Base-by-base conservation (phyloP, 805 yeast genomes). In the Yamadazyma laniorum region DNA sequence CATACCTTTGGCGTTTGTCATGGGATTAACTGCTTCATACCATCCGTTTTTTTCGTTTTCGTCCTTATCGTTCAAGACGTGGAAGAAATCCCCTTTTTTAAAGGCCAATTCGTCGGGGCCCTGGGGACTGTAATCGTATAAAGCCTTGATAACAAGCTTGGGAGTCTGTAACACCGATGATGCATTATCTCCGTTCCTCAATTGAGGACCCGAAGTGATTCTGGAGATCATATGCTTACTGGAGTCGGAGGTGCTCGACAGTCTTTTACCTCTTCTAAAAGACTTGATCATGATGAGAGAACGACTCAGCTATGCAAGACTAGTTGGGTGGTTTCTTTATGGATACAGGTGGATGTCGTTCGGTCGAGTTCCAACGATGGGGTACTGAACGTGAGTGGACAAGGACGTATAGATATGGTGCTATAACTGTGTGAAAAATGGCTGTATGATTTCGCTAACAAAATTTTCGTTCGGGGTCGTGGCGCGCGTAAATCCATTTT, bases 21-120 rank as follows among this genome's bases (percentile, higher is more conserved):
- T 76, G 11, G 98, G 97, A 57, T 91, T 89, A 36, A 81, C 79
- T 2, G 95, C 97, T 53, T 87, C 89, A 53, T 79, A 87, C 90
- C 95, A 89, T 16, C 79, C 78, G 27, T 74, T 70, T 16, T 43
- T 44, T 25, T 44, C 51, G 31, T 57, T 60, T 39, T 49, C 53
- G 27, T 52, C 55, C 21, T 53, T 60, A 16, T 54, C 62, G 25
- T 46, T 42, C 14, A 66, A 33, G 2, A 93, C 95, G 55, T 87
- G 88, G 63, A 90, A 87, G 56, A 89, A 90, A 55, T 91, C 97
- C 26, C 96, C 96, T 49, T 80, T 78, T 29, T 62, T 54, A 58
- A 93, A 91, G 21, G 79, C 72, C 25, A 91, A 71, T 57, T 91
- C 97, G 16, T 86, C 88, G 1, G 86, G 80, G 11, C 85, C 82